Conservation (phyloP, 179 eudicot genomes). For the Spergularia azorica region DNA sequence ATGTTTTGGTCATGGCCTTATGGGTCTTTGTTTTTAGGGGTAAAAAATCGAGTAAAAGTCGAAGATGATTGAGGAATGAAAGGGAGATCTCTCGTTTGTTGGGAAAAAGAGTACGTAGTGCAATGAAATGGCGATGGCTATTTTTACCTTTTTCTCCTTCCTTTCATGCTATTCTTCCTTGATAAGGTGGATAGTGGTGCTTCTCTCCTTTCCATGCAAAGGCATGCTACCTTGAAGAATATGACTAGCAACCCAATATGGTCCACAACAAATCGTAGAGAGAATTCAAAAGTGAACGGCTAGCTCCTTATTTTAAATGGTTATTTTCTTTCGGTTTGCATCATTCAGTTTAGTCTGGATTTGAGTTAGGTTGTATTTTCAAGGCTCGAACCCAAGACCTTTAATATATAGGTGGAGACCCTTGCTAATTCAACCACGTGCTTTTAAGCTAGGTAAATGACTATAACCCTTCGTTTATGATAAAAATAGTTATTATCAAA, state of each 20-base stretch:
- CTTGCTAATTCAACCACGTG: no score
- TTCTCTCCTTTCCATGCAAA: conserved; percentile 66
- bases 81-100: conserved; percentile 63
- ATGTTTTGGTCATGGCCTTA: conserved; percentile 7
- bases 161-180: not conserved
- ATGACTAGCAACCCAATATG: conserved; percentile 44
- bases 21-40: conserved; percentile 15
- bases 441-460: no score
- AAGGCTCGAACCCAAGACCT: not conserved
- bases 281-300: not conserved
- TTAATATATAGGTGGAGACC: no score
- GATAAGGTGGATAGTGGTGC: conserved; percentile 38
- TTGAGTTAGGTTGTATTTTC: not conserved
- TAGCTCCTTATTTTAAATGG: no score
- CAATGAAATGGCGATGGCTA: conserved; percentile 3
- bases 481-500: no score
- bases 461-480: no score
- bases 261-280: conserved; percentile 26
- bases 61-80: conserved; percentile 63
- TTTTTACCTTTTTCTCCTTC: not conserved
- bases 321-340: no score
- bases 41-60: conserved; percentile 34
- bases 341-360: no score
- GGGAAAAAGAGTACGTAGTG: conserved; percentile 38
- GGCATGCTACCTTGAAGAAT: conserved; percentile 50